phyloP scores from a whole-genome alignment of 352 stramenopile genomes.

The Pythium coloratum region DNA sequence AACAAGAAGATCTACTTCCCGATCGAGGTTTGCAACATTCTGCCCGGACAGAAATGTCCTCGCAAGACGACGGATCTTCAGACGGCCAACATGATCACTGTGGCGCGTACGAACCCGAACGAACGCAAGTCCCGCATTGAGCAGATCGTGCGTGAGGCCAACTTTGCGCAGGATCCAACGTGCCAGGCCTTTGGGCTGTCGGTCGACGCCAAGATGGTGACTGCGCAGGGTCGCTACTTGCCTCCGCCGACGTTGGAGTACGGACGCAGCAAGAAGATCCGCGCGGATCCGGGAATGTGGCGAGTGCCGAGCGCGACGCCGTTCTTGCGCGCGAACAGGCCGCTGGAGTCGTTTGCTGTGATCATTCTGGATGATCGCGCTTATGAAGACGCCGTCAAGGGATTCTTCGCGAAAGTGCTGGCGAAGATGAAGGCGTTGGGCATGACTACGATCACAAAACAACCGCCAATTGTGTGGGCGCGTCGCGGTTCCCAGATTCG shows the following conservation, averaged over 20 bases:
- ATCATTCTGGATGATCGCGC: slow-evolving; percentile 9
- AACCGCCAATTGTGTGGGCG: slow-evolving; percentile 48
- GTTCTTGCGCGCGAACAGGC: background rate
- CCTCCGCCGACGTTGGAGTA: slow-evolving; percentile 55
- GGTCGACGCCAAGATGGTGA: slow-evolving; percentile 57
- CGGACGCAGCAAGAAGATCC: slow-evolving; percentile 25
- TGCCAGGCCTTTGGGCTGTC: slow-evolving; percentile 57
- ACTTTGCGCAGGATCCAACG: slow-evolving; percentile 53
- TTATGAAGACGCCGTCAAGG: slow-evolving; percentile 22
- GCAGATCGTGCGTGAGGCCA: slow-evolving; percentile 52
- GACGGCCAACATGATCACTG: slow-evolving; percentile 81
- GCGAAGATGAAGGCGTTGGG: slow-evolving; percentile 53
- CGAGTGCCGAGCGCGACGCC: slow-evolving; percentile 53
- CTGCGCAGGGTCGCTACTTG: slow-evolving; percentile 47
- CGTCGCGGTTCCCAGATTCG: slow-evolving; percentile 38
- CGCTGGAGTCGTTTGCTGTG: slow-evolving; percentile 15
- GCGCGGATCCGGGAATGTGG: slow-evolving; percentile 24
- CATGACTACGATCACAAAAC: slow-evolving; percentile 38
- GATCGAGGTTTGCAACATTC: slow-evolving; percentile 80
- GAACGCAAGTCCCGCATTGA: slow-evolving; percentile 64
- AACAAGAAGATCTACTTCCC: slow-evolving; percentile 81
- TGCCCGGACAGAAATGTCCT: slow-evolving; percentile 69
- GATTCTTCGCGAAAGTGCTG: slow-evolving; percentile 66
- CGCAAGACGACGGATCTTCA: slow-evolving; percentile 81
- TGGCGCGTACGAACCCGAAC: slow-evolving; percentile 57